Percentiles rank a stretch among this genome's conserved stretches.
Evolutionary conservation across 177 flowering plant species (phyloP).

Genomic region (Vitis hybrid): DNA sequence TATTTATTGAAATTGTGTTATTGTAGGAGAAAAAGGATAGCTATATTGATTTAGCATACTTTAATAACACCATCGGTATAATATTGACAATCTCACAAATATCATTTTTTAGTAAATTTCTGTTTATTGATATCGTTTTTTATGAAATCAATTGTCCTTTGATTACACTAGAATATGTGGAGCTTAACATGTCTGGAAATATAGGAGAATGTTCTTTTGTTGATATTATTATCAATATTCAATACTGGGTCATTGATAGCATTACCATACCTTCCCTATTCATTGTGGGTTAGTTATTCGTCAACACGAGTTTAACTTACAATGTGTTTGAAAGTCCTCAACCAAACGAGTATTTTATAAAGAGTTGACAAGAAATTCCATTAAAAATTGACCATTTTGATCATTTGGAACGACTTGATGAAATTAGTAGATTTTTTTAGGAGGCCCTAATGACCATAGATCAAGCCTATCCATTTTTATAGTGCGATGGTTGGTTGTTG

Average conservation of each 20-base stretch:
- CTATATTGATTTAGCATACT: conserved; percentile 12
- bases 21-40: conserved; percentile 15
- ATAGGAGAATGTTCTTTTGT: too few species aligned
- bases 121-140: conserved; percentile 19
- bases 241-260: too few species aligned
- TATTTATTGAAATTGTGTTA: not conserved
- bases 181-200: too few species aligned
- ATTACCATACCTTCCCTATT: conserved; percentile 11
- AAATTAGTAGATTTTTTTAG: too few species aligned
- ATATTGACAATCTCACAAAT: conserved; percentile 21
- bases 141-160: conserved; percentile 15
- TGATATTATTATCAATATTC: too few species aligned
- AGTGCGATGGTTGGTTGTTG: too few species aligned
- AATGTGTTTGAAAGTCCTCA: conserved; percentile 14
- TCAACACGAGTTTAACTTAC: conserved; percentile 14
- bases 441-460: too few species aligned
- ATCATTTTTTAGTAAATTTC: conserved; percentile 10
- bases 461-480: too few species aligned
- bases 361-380: conserved; percentile 16
- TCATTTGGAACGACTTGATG: too few species aligned
- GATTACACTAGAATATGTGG: conserved; percentile 4
- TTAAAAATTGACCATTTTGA: not conserved
- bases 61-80: conserved; percentile 9
- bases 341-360: conserved; percentile 12
- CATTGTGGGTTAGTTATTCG: conserved; percentile 11